Conservation (phyloP, 345 rosid genomes). For the Erucastrum elatum region DNA sequence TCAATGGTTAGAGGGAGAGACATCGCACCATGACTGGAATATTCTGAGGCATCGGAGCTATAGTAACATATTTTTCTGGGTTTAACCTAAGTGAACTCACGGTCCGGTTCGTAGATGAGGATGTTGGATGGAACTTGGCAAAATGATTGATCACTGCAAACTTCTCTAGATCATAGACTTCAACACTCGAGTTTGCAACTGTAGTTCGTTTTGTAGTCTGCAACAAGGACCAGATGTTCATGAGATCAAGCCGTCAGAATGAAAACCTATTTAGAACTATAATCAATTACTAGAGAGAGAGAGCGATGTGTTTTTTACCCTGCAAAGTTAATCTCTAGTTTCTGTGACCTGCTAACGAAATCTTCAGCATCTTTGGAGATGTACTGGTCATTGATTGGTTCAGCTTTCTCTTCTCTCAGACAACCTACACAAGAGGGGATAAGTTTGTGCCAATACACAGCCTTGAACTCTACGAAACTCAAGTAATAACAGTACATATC, state of each 20-base stretch:
- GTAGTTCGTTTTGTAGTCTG: conserved; percentile 75
- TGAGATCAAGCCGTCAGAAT: conserved; percentile 10
- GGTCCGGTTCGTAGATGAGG: conserved; percentile 47
- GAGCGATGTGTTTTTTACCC: conserved; percentile 47
- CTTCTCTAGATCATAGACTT: conserved; percentile 80
- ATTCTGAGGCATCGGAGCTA: conserved; percentile 80
- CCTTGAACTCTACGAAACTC: not conserved
- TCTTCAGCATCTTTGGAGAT: conserved; percentile 68
- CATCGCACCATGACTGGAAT: conserved; percentile 91
- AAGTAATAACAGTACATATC: not conserved
- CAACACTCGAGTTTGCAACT: conserved; percentile 66
- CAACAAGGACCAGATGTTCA: conserved; percentile 25
- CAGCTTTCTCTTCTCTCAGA: conserved; percentile 48
- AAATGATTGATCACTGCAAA: conserved; percentile 84
- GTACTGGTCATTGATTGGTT: conserved; percentile 51
- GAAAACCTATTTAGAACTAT: not conserved
- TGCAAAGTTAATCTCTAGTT: conserved; percentile 58
- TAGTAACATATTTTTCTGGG: conserved; percentile 84
- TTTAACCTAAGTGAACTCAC: conserved; percentile 47
- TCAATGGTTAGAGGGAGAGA: conserved; percentile 74
- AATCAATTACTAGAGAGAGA: not conserved
- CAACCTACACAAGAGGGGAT: conserved; percentile 37
- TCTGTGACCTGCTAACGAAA: conserved; percentile 50
- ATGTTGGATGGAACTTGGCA: conserved; percentile 80
- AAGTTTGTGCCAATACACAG: not conserved